Conservation (phyloP, 2,329 filamentous ascomycete species). For the Fusarium drepaniforme region DNA sequence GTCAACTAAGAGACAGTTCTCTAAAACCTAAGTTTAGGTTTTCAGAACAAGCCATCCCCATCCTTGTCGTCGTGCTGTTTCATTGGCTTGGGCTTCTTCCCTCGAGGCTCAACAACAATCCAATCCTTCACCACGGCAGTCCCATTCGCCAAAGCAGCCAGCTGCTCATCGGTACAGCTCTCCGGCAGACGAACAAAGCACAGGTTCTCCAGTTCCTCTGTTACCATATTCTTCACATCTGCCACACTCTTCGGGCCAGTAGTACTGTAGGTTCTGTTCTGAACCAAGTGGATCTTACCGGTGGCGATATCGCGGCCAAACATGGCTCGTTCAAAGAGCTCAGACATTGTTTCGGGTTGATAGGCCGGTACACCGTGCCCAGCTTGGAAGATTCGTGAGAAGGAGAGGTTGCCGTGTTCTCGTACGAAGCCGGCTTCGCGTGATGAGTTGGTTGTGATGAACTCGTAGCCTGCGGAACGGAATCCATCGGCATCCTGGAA, state of each 20-base stretch:
- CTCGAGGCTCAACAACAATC: conserved; percentile 29
- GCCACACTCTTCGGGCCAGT: conserved; percentile 62
- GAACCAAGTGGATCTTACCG: conserved; percentile 57
- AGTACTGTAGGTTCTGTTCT: conserved; percentile 51
- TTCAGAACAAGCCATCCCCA: neutral
- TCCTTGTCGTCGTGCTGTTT: neutral
- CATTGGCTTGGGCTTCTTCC: conserved; percentile 7
- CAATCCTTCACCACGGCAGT: conserved; percentile 34
- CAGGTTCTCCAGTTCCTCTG: conserved; percentile 58
- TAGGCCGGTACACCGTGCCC: conserved; percentile 71
- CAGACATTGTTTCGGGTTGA: conserved; percentile 66
- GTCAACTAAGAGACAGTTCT: neutral
- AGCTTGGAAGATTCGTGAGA: conserved; percentile 72
- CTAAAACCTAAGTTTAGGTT: fast-evolving
- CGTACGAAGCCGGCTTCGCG: conserved; percentile 79
- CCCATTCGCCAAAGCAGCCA: conserved; percentile 31
- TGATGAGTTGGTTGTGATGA: conserved; percentile 73
- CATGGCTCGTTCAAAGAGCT: conserved; percentile 69
- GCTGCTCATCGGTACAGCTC: conserved; percentile 54
- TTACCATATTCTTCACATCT: conserved; percentile 63
- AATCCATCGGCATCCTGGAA: conserved; percentile 67
- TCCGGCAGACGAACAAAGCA: conserved; percentile 67
- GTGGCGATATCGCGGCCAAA: conserved; percentile 64
- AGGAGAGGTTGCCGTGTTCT: conserved; percentile 78
- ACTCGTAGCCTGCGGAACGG: conserved; percentile 74